Conservation (phyloP, 164 flowering plant species). For the Stephania yunnanensis region DNA sequence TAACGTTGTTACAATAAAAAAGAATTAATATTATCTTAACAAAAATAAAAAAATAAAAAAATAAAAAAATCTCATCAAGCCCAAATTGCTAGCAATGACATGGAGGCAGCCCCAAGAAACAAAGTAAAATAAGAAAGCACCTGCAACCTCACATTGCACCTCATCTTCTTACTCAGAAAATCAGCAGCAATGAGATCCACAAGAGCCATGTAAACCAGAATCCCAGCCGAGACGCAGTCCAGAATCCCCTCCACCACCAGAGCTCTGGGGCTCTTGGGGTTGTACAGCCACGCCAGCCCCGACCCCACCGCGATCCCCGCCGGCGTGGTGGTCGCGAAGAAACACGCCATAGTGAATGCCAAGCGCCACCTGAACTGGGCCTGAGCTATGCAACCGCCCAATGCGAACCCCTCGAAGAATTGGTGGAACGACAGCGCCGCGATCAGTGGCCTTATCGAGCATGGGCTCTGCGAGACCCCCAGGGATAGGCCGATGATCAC, state of each 20-base stretch:
- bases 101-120: constrained; percentile 68
- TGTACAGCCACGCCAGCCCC: constrained; percentile 55
- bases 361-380: constrained; percentile 49
- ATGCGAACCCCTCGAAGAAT: constrained; percentile 95
- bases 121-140: constrained; percentile 62
- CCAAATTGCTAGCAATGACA: constrained; percentile 86
- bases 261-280: constrained; percentile 57
- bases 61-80: constrained; percentile 25
- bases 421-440: constrained; percentile 94
- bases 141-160: constrained; percentile 72
- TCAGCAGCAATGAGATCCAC: constrained; percentile 94
- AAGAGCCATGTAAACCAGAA: constrained; percentile 84
- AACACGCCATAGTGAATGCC: constrained; percentile 69
- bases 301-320: constrained; percentile 57
- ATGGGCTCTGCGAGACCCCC: constrained; percentile 88
- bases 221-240: constrained; percentile 81
- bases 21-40: background rate
- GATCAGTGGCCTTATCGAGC: constrained; percentile 73
- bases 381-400: constrained; percentile 93
- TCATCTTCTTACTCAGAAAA: constrained; percentile 86
- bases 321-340: constrained; percentile 86
- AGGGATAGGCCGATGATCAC: constrained; percentile 85
- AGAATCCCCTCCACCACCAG: constrained; percentile 65
- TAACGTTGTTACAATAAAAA: background rate
- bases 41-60: background rate